A percentile compares a stretch with the other conserved stretches of the same genome.
These are phyloP conservation scores for Nannochloropsis salina DNA, from an alignment of 108 stramenopile genomes.

Conservation along the genomic window DNA sequence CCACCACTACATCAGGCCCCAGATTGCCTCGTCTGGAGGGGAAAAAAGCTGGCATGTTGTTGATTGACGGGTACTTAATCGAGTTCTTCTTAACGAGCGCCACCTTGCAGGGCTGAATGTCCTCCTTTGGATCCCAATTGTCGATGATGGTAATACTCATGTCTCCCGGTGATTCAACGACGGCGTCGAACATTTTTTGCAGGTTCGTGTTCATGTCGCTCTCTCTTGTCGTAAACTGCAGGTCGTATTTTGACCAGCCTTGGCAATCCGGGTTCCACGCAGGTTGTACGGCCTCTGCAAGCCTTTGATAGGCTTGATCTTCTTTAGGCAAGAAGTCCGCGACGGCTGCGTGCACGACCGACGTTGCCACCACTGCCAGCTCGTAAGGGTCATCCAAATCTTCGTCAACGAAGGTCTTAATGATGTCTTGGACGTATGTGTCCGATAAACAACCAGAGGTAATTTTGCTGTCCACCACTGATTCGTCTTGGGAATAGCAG, in stretches of 20 bases:
- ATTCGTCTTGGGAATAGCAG: constrained; percentile 8
- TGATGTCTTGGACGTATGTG: not conserved
- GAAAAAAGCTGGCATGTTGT: constrained; percentile 12
- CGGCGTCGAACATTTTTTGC: constrained; percentile 20
- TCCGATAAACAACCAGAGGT: constrained; percentile 8
- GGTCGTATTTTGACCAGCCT: not conserved
- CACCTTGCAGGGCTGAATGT: constrained; percentile 16
- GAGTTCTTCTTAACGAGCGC: not conserved
- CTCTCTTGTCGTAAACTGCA: not conserved
- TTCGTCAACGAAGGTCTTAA: not conserved
- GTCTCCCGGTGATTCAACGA: not conserved
- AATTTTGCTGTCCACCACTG: not conserved
- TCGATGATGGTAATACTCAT: not conserved
- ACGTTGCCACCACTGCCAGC: not conserved
- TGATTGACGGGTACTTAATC: constrained; percentile 7
- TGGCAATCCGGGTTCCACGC: constrained; percentile 12
- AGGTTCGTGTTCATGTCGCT: not conserved
- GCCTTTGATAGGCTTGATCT: not conserved
- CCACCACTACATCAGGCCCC: not conserved
- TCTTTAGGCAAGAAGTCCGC: constrained; percentile 11
- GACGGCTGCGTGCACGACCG: not conserved
- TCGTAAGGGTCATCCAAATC: constrained; percentile 11
- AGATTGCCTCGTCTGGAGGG: constrained; percentile 19
- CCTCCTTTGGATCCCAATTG: not conserved
- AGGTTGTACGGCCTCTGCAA: not conserved